phyloP scores from a whole-genome alignment of 306 rosid species.

The Calophaca sinica region DNA sequence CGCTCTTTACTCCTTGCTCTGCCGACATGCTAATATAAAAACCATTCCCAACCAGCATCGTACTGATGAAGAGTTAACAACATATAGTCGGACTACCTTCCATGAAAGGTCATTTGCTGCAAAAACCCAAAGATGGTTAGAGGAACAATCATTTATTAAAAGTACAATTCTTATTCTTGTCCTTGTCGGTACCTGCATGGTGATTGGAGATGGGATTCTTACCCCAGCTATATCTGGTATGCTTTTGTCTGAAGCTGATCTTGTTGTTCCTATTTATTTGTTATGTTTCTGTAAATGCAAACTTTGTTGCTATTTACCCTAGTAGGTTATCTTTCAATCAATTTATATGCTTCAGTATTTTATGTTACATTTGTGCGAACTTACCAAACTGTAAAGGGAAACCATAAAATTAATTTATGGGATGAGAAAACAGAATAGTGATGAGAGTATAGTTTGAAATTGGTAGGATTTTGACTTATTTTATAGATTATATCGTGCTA shows the following conservation, averaged over 20 bases:
- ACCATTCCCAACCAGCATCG: conserved; percentile 95
- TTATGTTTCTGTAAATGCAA: conserved; percentile 14
- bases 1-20: conserved; percentile 94
- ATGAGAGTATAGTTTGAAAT: conserved; percentile 21
- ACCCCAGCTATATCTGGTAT: conserved; percentile 98
- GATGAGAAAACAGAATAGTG: conserved; percentile 3
- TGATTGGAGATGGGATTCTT: conserved; percentile 97
- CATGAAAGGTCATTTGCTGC: conserved; percentile 88
- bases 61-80: conserved; percentile 92
- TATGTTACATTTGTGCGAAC: conserved; percentile 5
- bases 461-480: conserved; percentile 6
- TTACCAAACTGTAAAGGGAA: conserved; percentile 27
- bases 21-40: conserved; percentile 91
- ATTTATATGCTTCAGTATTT: not conserved
- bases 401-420: conserved; percentile 23
- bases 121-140: conserved; percentile 88
- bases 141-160: conserved; percentile 61
- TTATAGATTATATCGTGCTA: not conserved
- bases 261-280: conserved; percentile 24
- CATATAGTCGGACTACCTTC: conserved; percentile 85
- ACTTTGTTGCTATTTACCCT: not conserved
- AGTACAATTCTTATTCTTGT: conserved; percentile 81
- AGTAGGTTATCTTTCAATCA: not conserved
- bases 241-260: conserved; percentile 44
- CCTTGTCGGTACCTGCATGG: conserved; percentile 98